Evolutionary conservation across 2,329 filamentous ascomycete genomes (phyloP).

Genomic region (Aspergillus carbonarius): DNA sequence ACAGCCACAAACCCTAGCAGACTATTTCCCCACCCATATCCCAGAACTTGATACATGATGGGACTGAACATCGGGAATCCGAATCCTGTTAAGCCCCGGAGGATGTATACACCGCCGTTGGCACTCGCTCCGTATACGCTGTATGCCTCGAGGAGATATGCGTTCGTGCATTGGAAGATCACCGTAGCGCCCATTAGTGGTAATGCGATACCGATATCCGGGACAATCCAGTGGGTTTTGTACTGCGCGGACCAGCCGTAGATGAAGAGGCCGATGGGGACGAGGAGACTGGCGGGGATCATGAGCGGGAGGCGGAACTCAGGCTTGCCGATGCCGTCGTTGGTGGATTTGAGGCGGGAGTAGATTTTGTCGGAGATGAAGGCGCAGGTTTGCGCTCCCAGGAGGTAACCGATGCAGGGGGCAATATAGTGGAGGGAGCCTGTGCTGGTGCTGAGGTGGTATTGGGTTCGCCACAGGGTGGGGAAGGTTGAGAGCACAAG

Average conservation of each 20-base stretch:
- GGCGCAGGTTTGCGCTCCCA: slow-evolving; percentile 50
- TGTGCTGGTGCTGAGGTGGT: slow-evolving; percentile 53
- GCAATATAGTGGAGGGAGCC: slow-evolving; percentile 62
- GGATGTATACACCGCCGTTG: slow-evolving; percentile 25
- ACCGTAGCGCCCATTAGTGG: slow-evolving; percentile 38
- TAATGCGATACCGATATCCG: slow-evolving; percentile 46
- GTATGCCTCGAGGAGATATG: slow-evolving; percentile 42
- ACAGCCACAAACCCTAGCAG: slow-evolving; percentile 37
- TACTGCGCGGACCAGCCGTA: slow-evolving; percentile 53
- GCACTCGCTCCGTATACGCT: slow-evolving; percentile 50
- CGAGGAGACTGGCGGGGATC: slow-evolving; percentile 51
- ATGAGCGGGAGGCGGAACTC: slow-evolving; percentile 59
- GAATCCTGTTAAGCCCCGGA: slow-evolving; percentile 5
- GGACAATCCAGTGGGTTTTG: slow-evolving; percentile 47
- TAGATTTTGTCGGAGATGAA: slow-evolving; percentile 47
- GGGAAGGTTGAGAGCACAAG: slow-evolving; percentile 62
- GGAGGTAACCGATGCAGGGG: slow-evolving; percentile 58
- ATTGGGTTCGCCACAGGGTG: slow-evolving; percentile 53
- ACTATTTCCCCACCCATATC: slow-evolving; percentile 45
- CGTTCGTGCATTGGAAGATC: slow-evolving; percentile 17
- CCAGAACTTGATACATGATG: slow-evolving; percentile 37
- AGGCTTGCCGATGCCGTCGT: slow-evolving; percentile 36
- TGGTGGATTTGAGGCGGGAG: slow-evolving; percentile 27
- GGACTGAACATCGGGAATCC: slow-evolving; percentile 25
- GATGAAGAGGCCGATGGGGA: slow-evolving; percentile 48